Percentiles rank a stretch among this genome's conserved stretches.
Evolutionary conservation across 139 green algal species (phyloP).

Genomic region (Chlamydomonas eustigma): DNA sequence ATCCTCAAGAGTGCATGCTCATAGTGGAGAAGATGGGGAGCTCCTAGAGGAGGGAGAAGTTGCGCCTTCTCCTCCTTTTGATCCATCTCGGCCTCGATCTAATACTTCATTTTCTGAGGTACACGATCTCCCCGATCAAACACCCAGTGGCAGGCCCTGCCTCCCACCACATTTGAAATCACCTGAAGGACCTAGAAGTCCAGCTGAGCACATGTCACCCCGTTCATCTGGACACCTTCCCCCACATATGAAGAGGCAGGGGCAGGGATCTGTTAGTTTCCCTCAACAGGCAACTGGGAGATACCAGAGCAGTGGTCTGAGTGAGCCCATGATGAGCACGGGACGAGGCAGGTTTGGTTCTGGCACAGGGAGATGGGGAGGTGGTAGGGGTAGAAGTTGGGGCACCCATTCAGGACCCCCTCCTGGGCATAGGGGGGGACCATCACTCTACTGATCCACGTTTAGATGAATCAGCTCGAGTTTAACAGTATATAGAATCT

Average conservation of each 20-base stretch:
- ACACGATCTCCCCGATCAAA: too few species aligned
- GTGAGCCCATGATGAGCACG: not conserved
- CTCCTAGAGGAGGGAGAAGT: constrained; percentile 1
- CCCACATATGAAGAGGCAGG: not conserved
- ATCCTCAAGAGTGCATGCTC: not conserved
- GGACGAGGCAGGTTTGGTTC: not conserved
- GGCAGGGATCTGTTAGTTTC: not conserved
- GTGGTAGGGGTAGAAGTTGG: not conserved
- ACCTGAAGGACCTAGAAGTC: too few species aligned
- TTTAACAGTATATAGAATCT: too few species aligned
- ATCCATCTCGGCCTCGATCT: not conserved
- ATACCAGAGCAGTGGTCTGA: not conserved
- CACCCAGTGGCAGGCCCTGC: not conserved
- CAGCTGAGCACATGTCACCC: too few species aligned
- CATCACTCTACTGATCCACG: too few species aligned
- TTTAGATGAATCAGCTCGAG: too few species aligned
- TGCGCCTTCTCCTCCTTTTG: not conserved
- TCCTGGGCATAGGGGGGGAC: too few species aligned
- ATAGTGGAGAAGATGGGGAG: not conserved
- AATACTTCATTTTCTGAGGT: not conserved
- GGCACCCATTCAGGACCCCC: too few species aligned
- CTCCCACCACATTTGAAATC: not conserved
- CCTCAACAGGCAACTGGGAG: not conserved
- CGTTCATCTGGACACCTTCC: not conserved
- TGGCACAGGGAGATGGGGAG: not conserved